These are phyloP conservation scores for Melampsora medusae DNA, from an alignment of 1,284 basidiomycete genomes.

Conservation along the genomic window DNA sequence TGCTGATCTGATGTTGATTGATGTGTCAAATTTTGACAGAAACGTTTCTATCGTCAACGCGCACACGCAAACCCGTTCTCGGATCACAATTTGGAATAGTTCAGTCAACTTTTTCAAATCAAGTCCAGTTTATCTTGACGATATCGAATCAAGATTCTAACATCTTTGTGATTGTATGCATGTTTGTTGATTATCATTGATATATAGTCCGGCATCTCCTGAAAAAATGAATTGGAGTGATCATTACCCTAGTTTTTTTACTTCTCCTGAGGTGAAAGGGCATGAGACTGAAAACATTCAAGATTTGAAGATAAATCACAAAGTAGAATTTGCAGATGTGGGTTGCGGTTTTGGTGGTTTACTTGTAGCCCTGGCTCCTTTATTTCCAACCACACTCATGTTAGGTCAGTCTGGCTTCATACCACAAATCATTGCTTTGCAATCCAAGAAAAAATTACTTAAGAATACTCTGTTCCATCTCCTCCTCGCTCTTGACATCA, in stretches of 20 bases:
- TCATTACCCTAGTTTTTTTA: slow-evolving; percentile 75
- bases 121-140: background rate
- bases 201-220: slow-evolving; percentile 68
- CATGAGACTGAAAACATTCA: slow-evolving; percentile 51
- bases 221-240: slow-evolving; percentile 74
- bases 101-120: slow-evolving; percentile 1
- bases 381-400: slow-evolving; percentile 89
- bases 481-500: background rate
- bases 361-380: slow-evolving; percentile 80
- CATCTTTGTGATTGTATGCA: too few relatives aligned
- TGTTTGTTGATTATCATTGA: background rate
- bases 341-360: slow-evolving; percentile 98
- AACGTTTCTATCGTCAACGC: slow-evolving; percentile 92
- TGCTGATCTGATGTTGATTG: background rate
- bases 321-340: slow-evolving; percentile 91
- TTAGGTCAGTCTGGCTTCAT: slow-evolving; percentile 64
- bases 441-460: background rate
- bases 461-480: background rate
- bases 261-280: slow-evolving; percentile 46
- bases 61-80: slow-evolving; percentile 98
- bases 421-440: background rate
- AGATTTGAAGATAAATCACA: slow-evolving; percentile 54
- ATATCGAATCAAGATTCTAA: too few relatives aligned
- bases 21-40: slow-evolving; percentile 60
- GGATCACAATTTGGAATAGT: slow-evolving; percentile 87